Evolutionary conservation across 2,329 filamentous ascomycete species (phyloP).

Genomic region (Penicillium polonicum): DNA sequence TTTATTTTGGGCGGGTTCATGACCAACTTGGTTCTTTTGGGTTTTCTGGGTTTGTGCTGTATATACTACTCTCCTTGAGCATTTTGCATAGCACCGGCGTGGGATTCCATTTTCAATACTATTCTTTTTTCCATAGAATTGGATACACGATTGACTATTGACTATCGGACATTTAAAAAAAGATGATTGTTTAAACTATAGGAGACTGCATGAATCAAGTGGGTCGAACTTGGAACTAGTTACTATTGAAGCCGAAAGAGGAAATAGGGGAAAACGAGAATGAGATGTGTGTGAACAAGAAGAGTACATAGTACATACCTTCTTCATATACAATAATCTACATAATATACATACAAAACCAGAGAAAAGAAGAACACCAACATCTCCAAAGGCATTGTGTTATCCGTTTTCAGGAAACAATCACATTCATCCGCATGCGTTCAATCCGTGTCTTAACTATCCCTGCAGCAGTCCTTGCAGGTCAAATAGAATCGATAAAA

Average conservation of each 20-base stretch:
- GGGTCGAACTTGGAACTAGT: conserved; percentile 13
- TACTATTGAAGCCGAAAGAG: conserved; percentile 14
- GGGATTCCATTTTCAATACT: conserved; percentile 13
- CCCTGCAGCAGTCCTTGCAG: conserved; percentile 26
- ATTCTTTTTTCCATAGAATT: neutral
- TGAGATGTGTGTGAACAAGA: neutral
- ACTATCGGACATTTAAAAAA: neutral
- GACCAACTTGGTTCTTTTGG: neutral
- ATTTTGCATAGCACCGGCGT: conserved; percentile 29
- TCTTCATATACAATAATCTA: no score
- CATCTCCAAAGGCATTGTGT: conserved; percentile 1
- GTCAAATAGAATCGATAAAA: conserved; percentile 10
- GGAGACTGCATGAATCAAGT: conserved; percentile 15
- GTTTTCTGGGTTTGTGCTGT: conserved; percentile 14
- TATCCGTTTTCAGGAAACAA: conserved; percentile 15
- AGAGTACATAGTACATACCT: neutral
- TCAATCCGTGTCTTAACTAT: conserved; percentile 24
- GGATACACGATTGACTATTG: conserved; percentile 1
- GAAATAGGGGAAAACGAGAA: neutral
- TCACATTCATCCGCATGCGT: conserved; percentile 26
- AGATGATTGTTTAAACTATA: conserved; percentile 1
- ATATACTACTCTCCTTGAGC: conserved; percentile 21
- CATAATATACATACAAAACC: no score
- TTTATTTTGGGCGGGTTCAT: neutral
- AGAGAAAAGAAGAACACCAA: no score